Evolutionary conservation across 2,329 filamentous ascomycete genomes (phyloP).

Genomic region (Talaromyces sp.): DNA sequence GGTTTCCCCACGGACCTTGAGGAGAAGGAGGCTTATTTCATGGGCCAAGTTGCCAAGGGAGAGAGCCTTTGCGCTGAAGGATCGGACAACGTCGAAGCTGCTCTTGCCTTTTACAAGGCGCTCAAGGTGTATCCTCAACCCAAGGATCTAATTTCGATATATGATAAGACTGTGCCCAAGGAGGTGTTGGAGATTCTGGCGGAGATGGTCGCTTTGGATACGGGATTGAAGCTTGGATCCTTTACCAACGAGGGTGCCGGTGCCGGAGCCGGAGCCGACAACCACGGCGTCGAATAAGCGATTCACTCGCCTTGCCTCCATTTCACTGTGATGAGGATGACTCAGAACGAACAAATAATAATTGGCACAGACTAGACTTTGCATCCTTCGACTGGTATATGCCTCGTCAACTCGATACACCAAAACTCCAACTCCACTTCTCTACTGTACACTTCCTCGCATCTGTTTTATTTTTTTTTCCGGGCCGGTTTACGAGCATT

Average conservation of each 20-base stretch:
- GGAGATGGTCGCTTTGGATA: constrained; percentile 95
- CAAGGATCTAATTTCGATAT: constrained; percentile 88
- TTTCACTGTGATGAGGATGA: background rate
- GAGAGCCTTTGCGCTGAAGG: constrained; percentile 80
- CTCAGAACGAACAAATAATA: background rate
- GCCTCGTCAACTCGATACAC: constrained; percentile 8
- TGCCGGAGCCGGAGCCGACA: constrained; percentile 32
- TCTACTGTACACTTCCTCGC: constrained; percentile 18
- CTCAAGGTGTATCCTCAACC: constrained; percentile 97
- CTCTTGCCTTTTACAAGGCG: constrained; percentile 95
- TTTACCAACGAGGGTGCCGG: constrained; percentile 34
- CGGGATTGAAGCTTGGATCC: constrained; percentile 62
- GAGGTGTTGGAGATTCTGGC: constrained; percentile 93
- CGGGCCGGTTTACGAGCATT: constrained; percentile 11
- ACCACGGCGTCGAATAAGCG: constrained; percentile 36
- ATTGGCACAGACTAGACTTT: constrained; percentile 3
- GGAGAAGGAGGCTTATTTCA: constrained; percentile 94
- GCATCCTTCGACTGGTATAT: background rate
- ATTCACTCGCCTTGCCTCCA: background rate
- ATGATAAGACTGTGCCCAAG: constrained; percentile 98
- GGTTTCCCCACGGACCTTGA: constrained; percentile 88
- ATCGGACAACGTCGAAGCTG: constrained; percentile 66
- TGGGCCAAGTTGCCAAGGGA: constrained; percentile 87
- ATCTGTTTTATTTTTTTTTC: constrained; percentile 10
- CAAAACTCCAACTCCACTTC: constrained; percentile 17